phyloP scores from a whole-genome alignment of 176 grass and related monocot genomes.

The Oryza punctata region DNA sequence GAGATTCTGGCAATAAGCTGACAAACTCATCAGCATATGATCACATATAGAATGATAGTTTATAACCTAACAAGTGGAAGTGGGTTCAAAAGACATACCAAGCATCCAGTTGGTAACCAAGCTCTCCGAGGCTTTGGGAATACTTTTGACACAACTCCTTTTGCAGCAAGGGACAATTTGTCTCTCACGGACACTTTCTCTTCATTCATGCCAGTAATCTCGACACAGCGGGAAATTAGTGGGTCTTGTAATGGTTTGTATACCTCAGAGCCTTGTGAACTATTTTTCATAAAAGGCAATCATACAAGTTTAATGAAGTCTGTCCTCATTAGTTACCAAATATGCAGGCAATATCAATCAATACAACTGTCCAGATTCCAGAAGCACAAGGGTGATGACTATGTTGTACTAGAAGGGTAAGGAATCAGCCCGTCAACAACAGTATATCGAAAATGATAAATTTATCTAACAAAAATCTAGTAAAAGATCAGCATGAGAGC shows the following conservation, averaged over 20 bases:
- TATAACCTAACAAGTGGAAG: conserved; percentile 12
- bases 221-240: conserved; percentile 64
- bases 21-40: conserved; percentile 34
- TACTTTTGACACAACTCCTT: conserved; percentile 70
- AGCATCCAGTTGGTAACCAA: conserved; percentile 95
- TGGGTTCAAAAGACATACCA: conserved; percentile 53
- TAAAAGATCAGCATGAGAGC: not conserved
- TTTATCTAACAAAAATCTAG: not conserved
- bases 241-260: conserved; percentile 93
- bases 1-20: conserved; percentile 1
- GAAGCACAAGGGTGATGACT: conserved; percentile 11
- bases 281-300: conserved; percentile 65
- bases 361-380: conserved; percentile 2
- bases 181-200: conserved; percentile 42
- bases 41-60: not conserved
- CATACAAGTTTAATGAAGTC: conserved; percentile 21
- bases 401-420: conserved; percentile 4
- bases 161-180: conserved; percentile 62
- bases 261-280: conserved; percentile 73
- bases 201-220: conserved; percentile 75
- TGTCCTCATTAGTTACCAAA: not conserved
- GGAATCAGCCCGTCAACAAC: not conserved
- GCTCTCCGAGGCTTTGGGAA: conserved; percentile 82
- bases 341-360: conserved; percentile 6
- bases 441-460: conserved; percentile 6